Evolutionary conservation across 305 asterid genomes (phyloP), one percentile per base, ranked within the genome.

Genomic region (Fraxinus paxiana): DNA sequence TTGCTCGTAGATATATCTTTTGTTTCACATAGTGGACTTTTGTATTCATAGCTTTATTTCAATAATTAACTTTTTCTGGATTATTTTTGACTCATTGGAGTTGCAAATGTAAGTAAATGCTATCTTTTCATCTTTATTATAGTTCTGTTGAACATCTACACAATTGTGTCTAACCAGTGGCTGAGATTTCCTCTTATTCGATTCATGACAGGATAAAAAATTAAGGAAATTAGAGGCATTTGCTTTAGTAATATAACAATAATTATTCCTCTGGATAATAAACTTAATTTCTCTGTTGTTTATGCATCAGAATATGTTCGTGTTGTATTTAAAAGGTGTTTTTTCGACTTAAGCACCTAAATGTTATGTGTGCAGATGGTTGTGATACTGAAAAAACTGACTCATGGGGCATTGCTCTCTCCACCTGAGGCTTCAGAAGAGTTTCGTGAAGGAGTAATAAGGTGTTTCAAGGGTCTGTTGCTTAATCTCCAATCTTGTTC

Each of bases 361-460:
- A 69, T 87, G 71, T 56, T 83, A 48, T 79, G 70, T 76, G 59
- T 85, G 84, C 86, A 96, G 99, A 87, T 96, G 95, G 90, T 89
- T 88, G 90, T 89, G 80, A 75, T 92, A 83, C 86, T 93, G 89
- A 94, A 89, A 90, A 96, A 94, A 86, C 78, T 96, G 92, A 88
- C 97, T 20, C 80, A 83, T 22, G 96, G 95, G 59, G 97, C 93
- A 12, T 87, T 92, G 90, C 93, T 94, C 76, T 89, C 98, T 83
- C 95, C 97, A 5, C n/a, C 30, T 78, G 97, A 92, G 87, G 99
- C 98, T 65, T 87, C 98, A 33, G 99, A 96, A 92, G 99, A 96
- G 89, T 94, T 96, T 79, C 95, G 99, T 80, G 91, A 86, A 89
- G 97, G 97, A 80, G 89, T 92, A 76, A 83, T 96, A 81, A 94